Evolutionary conservation across 2,329 filamentous ascomycete genomes (phyloP), one percentile per base, ranked within the genome.

Genomic region (Fusarium nanum): DNA sequence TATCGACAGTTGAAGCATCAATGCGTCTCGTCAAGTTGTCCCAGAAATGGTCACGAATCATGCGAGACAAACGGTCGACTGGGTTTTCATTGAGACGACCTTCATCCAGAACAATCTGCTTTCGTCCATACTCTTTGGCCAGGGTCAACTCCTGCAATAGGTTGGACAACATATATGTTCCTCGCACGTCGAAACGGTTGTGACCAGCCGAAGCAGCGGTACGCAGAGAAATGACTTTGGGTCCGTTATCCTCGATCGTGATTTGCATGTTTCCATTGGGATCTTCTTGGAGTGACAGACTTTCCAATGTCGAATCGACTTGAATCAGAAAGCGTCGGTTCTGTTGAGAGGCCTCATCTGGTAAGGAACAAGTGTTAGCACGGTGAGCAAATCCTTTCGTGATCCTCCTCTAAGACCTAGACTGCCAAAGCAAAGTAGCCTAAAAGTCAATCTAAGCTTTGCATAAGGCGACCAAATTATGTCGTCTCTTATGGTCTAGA

Each of bases 141-240:
- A 98, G 87, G 2, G 92, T 96, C 71, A 99, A 87, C 82, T 99
- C 96, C 81, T 99, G 96, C 42, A 98, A 86, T 47, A 98, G 88
- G 79, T 98, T 99, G 68, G 95, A 97, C 63, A 99, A 88, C 91
- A 97, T 97, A 81, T 99, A 99, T 32, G 93, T 98, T 75, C 96
- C 96, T 71, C 95, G 92, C 67, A 99, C 89, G 78, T 98, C 94
- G 80, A 95, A 94, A 69, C 90, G 90, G 76, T 94, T 95, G 83
- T 92, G 89, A 44, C 94, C 95, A 73, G 92, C 93, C 37, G 94
- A 98, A 23, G 88, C 91, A 28, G 92, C 92, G 5, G 95, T 98
- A 70, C 93, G 92, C 40, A 98, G 84, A 40, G 92, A 91, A 57
- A 98, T 87, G 47, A 93, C 91, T 87, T 98, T 99, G 52, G 96